Percentiles rank a stretch among this genome's conserved stretches.
Evolutionary conservation across 1,284 basidiomycete species (phyloP).

Genomic region (Sutorius eximius): DNA sequence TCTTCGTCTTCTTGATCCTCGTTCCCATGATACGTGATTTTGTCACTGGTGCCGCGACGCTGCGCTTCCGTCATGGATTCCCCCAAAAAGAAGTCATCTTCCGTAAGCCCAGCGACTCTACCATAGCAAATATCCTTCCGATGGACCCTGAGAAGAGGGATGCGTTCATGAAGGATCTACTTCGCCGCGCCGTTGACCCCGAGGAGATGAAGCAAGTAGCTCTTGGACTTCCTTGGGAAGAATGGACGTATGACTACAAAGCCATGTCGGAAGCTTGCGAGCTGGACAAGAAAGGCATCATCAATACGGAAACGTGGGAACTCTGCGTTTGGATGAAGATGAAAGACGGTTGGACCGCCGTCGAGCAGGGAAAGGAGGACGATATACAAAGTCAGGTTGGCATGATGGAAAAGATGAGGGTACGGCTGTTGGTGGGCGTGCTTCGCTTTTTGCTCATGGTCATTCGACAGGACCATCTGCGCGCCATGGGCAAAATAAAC

Average conservation of each 20-base stretch:
- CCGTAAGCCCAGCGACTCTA: constrained; percentile 31
- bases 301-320: constrained; percentile 29
- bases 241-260: constrained; percentile 33
- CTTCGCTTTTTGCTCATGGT: not conserved
- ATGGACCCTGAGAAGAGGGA: constrained; percentile 32
- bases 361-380: constrained; percentile 29
- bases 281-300: constrained; percentile 17
- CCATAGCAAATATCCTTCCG: constrained; percentile 26
- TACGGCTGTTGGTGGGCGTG: constrained; percentile 2
- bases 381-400: constrained; percentile 23
- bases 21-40: constrained; percentile 27
- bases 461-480: constrained; percentile 23
- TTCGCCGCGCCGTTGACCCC: constrained; percentile 31
- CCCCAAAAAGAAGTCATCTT: constrained; percentile 31
- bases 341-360: constrained; percentile 26
- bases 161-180: constrained; percentile 24
- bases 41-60: constrained; percentile 14
- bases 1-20: constrained; percentile 28
- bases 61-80: constrained; percentile 32
- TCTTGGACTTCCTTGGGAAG: constrained; percentile 35
- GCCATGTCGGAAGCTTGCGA: constrained; percentile 32
- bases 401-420: constrained; percentile 34
- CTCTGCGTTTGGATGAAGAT: constrained; percentile 36
- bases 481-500: constrained; percentile 31
- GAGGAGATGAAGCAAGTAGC: constrained; percentile 28